These are phyloP conservation scores for Leccinum barrowsii DNA, from an alignment of 768 basidiomycete genomes.

Conservation along the genomic window DNA sequence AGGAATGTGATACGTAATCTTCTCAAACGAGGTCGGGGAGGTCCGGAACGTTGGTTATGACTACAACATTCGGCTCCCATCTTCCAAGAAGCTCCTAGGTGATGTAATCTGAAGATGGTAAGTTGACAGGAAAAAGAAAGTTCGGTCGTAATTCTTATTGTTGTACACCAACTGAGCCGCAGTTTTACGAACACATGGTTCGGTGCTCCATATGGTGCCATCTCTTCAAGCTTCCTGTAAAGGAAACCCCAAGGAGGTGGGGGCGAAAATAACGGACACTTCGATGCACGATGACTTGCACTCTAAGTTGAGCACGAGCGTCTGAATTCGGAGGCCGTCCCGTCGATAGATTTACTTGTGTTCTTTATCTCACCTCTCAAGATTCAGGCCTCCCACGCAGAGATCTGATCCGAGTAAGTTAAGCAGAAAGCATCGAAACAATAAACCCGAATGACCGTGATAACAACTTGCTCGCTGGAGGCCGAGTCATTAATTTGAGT, in stretches of 20 bases:
- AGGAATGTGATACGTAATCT: slow-evolving; percentile 4
- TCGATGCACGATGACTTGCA: background rate
- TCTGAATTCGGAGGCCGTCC: background rate
- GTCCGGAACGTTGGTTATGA: background rate
- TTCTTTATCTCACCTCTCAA: background rate
- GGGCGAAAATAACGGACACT: slow-evolving; percentile 25
- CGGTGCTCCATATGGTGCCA: background rate
- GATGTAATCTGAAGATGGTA: background rate
- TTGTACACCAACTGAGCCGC: background rate
- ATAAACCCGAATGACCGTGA: background rate
- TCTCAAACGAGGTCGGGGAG: background rate
- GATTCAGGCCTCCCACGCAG: background rate
- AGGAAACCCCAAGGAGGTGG: slow-evolving; percentile 2
- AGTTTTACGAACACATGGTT: background rate
- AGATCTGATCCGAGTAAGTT: slow-evolving; percentile 1
- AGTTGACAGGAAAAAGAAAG: slow-evolving; percentile 1
- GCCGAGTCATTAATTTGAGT: background rate
- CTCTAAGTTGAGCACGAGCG: background rate
- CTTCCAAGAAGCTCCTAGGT: slow-evolving; percentile 3
- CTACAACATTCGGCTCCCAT: background rate
- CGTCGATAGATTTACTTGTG: background rate
- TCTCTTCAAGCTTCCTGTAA: slow-evolving; percentile 10
- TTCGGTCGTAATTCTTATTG: background rate
- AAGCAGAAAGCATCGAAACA: background rate
- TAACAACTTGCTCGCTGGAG: background rate